Conservation (phyloP, 805 yeast species). For the Metschnikowia proteae region DNA sequence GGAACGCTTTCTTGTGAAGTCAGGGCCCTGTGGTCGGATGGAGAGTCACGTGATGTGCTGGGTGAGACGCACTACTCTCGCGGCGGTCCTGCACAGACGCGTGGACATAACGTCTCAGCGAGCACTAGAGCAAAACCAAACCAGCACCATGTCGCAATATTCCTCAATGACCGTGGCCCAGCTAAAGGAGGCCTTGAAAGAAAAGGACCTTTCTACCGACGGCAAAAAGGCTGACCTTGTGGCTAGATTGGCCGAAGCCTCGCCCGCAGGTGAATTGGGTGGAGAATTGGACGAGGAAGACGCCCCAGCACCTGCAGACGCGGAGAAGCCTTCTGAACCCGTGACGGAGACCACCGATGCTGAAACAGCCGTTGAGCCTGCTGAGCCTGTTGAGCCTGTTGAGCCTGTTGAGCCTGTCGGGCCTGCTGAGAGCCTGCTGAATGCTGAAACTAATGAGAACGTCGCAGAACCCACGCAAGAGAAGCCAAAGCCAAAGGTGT, state of each 20-base stretch:
- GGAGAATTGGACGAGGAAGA: constrained; percentile 4
- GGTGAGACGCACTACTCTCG: neutral
- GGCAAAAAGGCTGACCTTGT: constrained; percentile 83
- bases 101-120: neutral
- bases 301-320: neutral
- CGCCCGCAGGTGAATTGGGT: constrained; percentile 19
- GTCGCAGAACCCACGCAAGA: neutral
- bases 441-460: neutral
- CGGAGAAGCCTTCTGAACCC: neutral
- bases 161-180: constrained; percentile 76
- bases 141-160: constrained; percentile 46
- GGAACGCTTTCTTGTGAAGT: no score
- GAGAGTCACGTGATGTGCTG: neutral
- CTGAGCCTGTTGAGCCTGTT: no score
- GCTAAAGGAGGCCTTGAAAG: constrained; percentile 71
- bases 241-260: constrained; percentile 59
- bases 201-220: constrained; percentile 59
- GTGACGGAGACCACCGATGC: constrained; percentile 16
- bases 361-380: neutral
- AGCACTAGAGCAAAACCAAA: neutral
- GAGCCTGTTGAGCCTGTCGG: no score
- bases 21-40: no score
- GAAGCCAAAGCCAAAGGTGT: constrained; percentile 35
- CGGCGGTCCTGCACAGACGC: neutral
- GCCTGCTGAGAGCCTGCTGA: no score